These are phyloP conservation scores for Rhododendron mucronatum DNA, from an alignment of 148 eudicot species.

Conservation along the genomic window DNA sequence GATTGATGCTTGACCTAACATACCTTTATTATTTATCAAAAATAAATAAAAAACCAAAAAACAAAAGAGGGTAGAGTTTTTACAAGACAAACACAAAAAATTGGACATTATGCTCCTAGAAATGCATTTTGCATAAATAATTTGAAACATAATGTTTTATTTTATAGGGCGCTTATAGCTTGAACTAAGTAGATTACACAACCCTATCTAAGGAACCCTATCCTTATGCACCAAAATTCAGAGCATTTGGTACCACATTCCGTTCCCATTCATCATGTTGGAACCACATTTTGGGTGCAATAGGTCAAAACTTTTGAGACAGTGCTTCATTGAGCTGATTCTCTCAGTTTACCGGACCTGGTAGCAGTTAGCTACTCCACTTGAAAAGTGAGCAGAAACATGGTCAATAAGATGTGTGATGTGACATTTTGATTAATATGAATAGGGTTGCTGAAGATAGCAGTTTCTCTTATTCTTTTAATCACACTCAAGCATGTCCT, in stretches of 20 bases:
- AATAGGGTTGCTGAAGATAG: background rate
- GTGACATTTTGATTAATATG: background rate
- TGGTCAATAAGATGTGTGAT: background rate
- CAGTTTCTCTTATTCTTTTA: background rate
- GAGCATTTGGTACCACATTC: background rate
- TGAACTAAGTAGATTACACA: background rate
- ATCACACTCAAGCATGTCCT: background rate
- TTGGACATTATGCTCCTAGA: background rate
- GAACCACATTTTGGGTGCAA: background rate
- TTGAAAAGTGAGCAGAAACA: background rate
- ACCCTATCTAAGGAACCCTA: background rate
- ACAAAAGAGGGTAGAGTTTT: background rate
- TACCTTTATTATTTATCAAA: background rate
- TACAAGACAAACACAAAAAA: background rate
- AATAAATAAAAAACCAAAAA: background rate
- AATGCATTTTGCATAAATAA: background rate
- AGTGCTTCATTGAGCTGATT: background rate
- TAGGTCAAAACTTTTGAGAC: background rate
- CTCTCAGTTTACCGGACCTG: background rate
- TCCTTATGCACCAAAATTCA: background rate
- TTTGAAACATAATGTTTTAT: background rate
- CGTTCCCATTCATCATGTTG: background rate
- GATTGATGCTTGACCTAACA: background rate
- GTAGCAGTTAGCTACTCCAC: background rate
- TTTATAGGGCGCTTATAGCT: background rate